Percentiles rank a stretch among this genome's conserved stretches.
Conservation (phyloP, 2,329 filamentous ascomycete species). For the Geoglossum cookeanum region DNA sequence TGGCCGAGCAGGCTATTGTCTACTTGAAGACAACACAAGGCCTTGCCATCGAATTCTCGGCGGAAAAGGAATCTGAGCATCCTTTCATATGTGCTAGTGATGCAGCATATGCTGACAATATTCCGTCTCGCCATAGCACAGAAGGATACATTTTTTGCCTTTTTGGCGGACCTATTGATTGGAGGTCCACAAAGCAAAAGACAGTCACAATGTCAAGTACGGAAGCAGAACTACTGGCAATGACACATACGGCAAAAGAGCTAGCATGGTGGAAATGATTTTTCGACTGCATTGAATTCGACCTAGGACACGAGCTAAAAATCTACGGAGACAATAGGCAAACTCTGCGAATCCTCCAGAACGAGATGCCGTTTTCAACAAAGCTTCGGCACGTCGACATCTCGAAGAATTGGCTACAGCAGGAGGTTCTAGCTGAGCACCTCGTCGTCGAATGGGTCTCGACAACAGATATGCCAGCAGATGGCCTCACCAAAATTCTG, state of each 20-base stretch:
- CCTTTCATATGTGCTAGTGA: neutral
- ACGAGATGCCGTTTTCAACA: too few species aligned
- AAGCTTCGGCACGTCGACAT: too few species aligned
- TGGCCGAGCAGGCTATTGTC: conserved; percentile 1
- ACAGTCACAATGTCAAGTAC: too few species aligned
- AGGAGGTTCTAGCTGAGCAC: too few species aligned
- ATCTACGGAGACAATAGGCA: conserved; percentile 4
- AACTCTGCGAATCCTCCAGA: too few species aligned
- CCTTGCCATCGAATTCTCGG: neutral
- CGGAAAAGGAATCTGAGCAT: neutral
- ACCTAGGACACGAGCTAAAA: neutral
- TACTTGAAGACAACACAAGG: conserved; percentile 6
- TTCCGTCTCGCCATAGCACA: neutral
- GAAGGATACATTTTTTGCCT: neutral
- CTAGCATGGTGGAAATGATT: conserved; percentile 4
- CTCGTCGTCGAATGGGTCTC: too few species aligned
- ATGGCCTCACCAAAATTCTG: too few species aligned
- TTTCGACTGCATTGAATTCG: conserved; percentile 6
- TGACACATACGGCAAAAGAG: neutral
- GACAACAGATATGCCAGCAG: too few species aligned
- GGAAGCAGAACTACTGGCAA: neutral
- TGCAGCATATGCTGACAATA: neutral
- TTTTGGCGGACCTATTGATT: neutral
- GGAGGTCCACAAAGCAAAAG: neutral
- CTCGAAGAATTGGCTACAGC: too few species aligned